Evolutionary conservation across 352 stramenopile genomes (phyloP), one percentile per base, ranked within the genome.

Genomic region (Globisporangium heterothallicum): DNA sequence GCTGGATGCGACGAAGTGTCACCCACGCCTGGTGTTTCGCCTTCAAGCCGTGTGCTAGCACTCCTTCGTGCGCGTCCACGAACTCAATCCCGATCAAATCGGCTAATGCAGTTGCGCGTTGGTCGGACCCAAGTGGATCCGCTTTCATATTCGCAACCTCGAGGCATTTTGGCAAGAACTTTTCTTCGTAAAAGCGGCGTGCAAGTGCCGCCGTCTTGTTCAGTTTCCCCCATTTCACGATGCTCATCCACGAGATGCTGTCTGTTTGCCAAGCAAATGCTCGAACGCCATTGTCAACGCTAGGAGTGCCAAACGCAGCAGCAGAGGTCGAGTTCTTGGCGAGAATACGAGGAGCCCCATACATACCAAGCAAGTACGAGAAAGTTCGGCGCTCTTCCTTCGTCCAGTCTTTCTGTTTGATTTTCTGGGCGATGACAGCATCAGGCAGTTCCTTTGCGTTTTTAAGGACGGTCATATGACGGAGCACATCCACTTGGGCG

Each of bases 71-170:
- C 9, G 82, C 80, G 49, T 95, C 84, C 10, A 95, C 82, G 49
- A 91, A 95, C 53, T 92, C 78, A 36, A 95, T 88, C 25, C 84
- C 84, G 19, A 93, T 84, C 10, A 91, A 60, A 58, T 91, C 78
- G 4, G 80, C 73, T 16, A 92, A 52, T 6, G 82, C 78, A 42
- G 86, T 63, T 1, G 82, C 75, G 22, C 83, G 79, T 56, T 93
- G 83, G 48, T 93, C 83, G 4, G 78, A 76, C 1, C 70, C 80
- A 6, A 93, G 65, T 9, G 80, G 83, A 46, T 93, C 83, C 6
- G 84, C 79, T 42, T 84, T 84, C 75, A 93, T 90, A 18, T 68
- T 66, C 1, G 83, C 83, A 42, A 93, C 78, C 49, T 93, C 83
- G 27, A 63, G 63, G 29, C 83, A 93, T 54, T 86, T 88, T 2